Evolutionary conservation across 768 basidiomycete genomes (phyloP).

Genomic region (Macrolepiota albuminosa): DNA sequence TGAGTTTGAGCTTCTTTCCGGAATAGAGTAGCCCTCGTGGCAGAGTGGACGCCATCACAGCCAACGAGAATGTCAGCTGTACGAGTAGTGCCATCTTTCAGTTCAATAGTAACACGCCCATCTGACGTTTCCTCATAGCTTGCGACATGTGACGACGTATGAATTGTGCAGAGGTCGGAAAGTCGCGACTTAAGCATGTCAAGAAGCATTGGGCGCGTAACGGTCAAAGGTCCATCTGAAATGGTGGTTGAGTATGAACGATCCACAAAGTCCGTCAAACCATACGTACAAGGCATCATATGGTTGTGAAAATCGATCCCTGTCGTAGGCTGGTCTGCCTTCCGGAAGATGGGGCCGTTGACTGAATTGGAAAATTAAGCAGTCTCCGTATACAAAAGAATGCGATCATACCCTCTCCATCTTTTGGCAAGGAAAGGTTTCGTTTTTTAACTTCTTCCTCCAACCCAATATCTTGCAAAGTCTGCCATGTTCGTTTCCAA

Average conservation of each 20-base stretch:
- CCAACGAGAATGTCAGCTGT: slow-evolving; percentile 34
- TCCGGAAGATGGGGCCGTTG: slow-evolving; percentile 20
- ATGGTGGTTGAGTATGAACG: background rate
- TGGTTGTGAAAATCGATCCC: slow-evolving; percentile 22
- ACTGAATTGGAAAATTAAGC: slow-evolving; percentile 2
- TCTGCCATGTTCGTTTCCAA: slow-evolving; percentile 35
- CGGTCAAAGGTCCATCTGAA: slow-evolving; percentile 18
- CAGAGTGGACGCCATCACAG: slow-evolving; percentile 35
- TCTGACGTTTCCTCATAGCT: slow-evolving; percentile 8
- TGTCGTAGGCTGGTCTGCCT: slow-evolving; percentile 19
- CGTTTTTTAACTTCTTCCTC: slow-evolving; percentile 20
- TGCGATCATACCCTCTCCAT: slow-evolving; percentile 19
- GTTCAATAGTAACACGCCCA: slow-evolving; percentile 13
- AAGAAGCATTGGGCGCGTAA: slow-evolving; percentile 20
- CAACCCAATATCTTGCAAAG: slow-evolving; percentile 34
- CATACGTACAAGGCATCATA: slow-evolving; percentile 18
- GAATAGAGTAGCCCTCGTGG: slow-evolving; percentile 18
- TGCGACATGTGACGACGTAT: slow-evolving; percentile 18
- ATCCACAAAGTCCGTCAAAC: background rate
- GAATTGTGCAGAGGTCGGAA: slow-evolving; percentile 19
- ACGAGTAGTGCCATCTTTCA: slow-evolving; percentile 22
- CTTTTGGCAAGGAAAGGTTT: slow-evolving; percentile 19
- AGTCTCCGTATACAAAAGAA: background rate
- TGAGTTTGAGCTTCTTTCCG: background rate
- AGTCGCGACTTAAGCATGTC: slow-evolving; percentile 20